Conservation (phyloP, 306 rosid genomes). For the Myrica gale region DNA sequence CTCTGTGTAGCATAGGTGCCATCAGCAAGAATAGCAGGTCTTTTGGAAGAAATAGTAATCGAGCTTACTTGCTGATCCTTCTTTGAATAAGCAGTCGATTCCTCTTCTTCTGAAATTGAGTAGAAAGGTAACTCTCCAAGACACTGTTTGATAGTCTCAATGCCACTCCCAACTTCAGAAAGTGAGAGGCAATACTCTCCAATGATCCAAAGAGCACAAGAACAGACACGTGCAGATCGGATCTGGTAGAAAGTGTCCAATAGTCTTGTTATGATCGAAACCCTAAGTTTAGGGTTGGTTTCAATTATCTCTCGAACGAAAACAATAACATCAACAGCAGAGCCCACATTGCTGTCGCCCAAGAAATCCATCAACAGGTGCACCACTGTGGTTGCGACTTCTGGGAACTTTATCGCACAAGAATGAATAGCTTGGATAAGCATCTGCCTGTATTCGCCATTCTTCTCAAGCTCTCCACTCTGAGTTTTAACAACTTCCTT, state of each 20-base stretch:
- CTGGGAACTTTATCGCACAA: slow-evolving; percentile 95
- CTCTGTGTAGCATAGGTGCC: slow-evolving; percentile 99
- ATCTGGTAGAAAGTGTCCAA: slow-evolving; percentile 94
- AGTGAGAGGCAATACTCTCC: slow-evolving; percentile 91
- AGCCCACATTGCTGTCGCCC: slow-evolving; percentile 86
- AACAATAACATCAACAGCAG: slow-evolving; percentile 90
- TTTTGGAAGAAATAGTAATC: slow-evolving; percentile 73
- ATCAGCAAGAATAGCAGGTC: slow-evolving; percentile 94
- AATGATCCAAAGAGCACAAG: slow-evolving; percentile 93
- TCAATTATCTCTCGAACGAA: slow-evolving; percentile 93
- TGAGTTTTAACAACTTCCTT: slow-evolving; percentile 95
- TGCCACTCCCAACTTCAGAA: slow-evolving; percentile 88
- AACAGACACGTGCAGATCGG: slow-evolving; percentile 86
- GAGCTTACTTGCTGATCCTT: slow-evolving; percentile 55
- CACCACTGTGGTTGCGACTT: slow-evolving; percentile 94
- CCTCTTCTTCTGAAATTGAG: slow-evolving; percentile 73
- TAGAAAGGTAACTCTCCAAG: slow-evolving; percentile 95
- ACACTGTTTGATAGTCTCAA: slow-evolving; percentile 72
- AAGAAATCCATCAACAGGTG: slow-evolving; percentile 97
- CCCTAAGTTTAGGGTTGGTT: slow-evolving; percentile 86
- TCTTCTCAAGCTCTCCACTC: slow-evolving; percentile 94
- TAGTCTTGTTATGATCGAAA: slow-evolving; percentile 81
- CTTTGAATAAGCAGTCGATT: slow-evolving; percentile 60
- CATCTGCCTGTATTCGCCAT: slow-evolving; percentile 94
- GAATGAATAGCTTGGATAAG: slow-evolving; percentile 90